Percentiles rank a stretch among this genome's conserved stretches.
Conservation (phyloP, 2,329 filamentous ascomycete genomes). For the Tetracladium maxilliforme region DNA sequence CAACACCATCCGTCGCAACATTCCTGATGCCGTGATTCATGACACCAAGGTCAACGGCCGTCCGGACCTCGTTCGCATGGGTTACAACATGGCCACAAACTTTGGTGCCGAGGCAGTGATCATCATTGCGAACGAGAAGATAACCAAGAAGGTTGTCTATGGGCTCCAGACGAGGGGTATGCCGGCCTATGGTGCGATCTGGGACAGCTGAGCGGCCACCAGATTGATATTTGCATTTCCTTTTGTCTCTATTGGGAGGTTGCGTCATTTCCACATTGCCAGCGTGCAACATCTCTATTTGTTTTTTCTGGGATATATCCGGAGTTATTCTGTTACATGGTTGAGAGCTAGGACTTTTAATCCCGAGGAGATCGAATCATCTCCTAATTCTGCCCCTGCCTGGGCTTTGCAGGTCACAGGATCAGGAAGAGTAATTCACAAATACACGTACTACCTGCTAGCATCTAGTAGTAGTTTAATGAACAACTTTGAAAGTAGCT, state of each 20-base stretch:
- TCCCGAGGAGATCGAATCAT: no score
- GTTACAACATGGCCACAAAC: slow-evolving; percentile 13
- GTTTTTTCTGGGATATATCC: no score
- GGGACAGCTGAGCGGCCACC: slow-evolving; percentile 11
- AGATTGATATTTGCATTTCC: not conserved
- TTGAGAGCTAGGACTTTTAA: no score
- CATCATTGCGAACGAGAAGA: slow-evolving; percentile 17
- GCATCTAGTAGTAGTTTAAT: no score
- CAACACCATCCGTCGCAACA: slow-evolving; percentile 14
- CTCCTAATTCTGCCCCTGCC: no score
- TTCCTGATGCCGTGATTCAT: slow-evolving; percentile 16
- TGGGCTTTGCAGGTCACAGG: no score
- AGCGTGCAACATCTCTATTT: no score
- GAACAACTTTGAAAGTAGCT: no score
- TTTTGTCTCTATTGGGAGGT: slow-evolving; percentile 1
- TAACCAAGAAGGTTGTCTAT: slow-evolving; percentile 21
- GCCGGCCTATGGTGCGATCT: slow-evolving; percentile 19
- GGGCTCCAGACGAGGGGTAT: slow-evolving; percentile 20
- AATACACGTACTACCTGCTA: no score
- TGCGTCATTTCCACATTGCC: no score
- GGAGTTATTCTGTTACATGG: no score
- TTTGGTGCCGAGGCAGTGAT: slow-evolving; percentile 19
- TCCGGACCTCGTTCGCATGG: slow-evolving; percentile 16
- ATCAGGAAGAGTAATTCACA: no score
- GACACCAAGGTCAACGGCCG: slow-evolving; percentile 17